Base-by-base conservation (phyloP, 768 basidiomycete species). In the Calvatia gigantea region DNA sequence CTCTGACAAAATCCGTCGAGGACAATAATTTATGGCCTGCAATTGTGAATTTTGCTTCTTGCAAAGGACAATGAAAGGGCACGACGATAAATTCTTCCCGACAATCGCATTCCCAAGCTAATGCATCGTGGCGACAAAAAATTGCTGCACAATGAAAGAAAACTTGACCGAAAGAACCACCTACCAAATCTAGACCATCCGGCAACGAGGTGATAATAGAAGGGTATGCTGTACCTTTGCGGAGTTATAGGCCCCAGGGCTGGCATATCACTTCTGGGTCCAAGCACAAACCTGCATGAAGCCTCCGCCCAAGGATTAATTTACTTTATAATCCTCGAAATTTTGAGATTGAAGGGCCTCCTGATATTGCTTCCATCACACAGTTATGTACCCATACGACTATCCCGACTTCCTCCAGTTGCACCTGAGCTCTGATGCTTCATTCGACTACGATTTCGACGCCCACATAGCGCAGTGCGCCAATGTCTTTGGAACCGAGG, bases 141-240 rank as follows among this genome's bases (percentile, higher is more conserved):
- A 25, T 11, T 14, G 27, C 23, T n/a, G 15, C 21, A 48, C 37
- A 41, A 39, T 33, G 29, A 19, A 23, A 19, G 23, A 51, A 51
- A 57, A 50, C 21, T 11, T 28, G 25, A 23, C 21, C 33, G 42
- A 46, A 42, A 48, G 28, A 46, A 51, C 42, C 29, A 42, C 46
- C 46, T 56, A n/a, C 54, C 47, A 31, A 33, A 56, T 49, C 33
- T 17, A 42, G 52, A 33, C 29, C 21, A 37, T 38, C 48, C 44
- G 41, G 47, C 53, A 59, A 63, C 64, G 63, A 66, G 50, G 65
- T 62, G 62, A 63, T 62, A 65, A 63, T 62, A 67, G 58, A 53
- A 49, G 57, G 57, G 51, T 50, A 56, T 56, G 54, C 33, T 41
- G 54, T 39, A 42, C 54, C 54, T 56, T 56, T 56, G 54, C 54